Evolutionary conservation across 352 stramenopile genomes (phyloP).

Genomic region (Bremia lactucae): DNA sequence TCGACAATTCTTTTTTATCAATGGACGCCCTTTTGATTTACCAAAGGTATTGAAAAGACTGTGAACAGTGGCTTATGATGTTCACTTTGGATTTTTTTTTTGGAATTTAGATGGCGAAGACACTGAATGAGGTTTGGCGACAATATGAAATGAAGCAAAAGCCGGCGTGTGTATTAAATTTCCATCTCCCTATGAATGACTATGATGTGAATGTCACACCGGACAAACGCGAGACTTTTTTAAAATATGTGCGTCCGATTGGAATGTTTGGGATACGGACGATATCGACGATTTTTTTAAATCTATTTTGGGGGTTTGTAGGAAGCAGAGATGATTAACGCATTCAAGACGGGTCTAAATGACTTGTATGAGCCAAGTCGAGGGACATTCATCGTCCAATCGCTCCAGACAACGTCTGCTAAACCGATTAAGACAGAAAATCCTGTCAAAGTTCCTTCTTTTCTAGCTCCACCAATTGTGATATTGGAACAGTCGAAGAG

Average conservation of each 20-base stretch:
- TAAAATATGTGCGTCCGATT: slow-evolving; percentile 35
- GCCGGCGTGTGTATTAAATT: slow-evolving; percentile 89
- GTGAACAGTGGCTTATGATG: too few species aligned
- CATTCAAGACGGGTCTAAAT: slow-evolving; percentile 43
- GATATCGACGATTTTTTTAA: neutral
- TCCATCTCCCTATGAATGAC: slow-evolving; percentile 75
- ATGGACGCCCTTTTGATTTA: slow-evolving; percentile 91
- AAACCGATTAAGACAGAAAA: slow-evolving; percentile 11
- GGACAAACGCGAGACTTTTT: slow-evolving; percentile 94
- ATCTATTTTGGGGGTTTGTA: slow-evolving; percentile 4
- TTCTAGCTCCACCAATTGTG: neutral
- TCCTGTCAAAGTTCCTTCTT: slow-evolving; percentile 1
- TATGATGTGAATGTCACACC: slow-evolving; percentile 97
- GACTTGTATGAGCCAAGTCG: slow-evolving; percentile 55
- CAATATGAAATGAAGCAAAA: slow-evolving; percentile 88
- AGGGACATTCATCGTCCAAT: slow-evolving; percentile 51
- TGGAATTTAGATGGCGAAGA: slow-evolving; percentile 40
- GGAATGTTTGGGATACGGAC: neutral
- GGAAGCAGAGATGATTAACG: slow-evolving; percentile 49
- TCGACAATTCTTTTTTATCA: slow-evolving; percentile 94
- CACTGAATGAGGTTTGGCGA: slow-evolving; percentile 88
- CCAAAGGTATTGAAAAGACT: slow-evolving; percentile 74
- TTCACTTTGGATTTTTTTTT: too few species aligned
- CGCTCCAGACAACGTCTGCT: slow-evolving; percentile 37
- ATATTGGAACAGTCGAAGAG: neutral